Percentiles rank a stretch among this genome's conserved stretches.
Conservation (phyloP, 2,329 filamentous ascomycete genomes). For the Septoria linicola region DNA sequence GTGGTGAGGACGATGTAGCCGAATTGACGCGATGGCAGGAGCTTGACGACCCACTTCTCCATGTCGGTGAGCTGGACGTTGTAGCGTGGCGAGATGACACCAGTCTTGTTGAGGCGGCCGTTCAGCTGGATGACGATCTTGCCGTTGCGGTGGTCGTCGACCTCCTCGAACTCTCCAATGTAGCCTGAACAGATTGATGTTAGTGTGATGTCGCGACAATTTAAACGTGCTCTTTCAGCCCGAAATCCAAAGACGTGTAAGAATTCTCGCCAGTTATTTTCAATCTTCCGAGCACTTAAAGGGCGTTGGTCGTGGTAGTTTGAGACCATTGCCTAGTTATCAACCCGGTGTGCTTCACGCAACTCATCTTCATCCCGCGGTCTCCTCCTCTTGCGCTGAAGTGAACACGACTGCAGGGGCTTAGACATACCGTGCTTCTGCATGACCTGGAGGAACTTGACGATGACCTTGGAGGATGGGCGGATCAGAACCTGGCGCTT, state of each 20-base stretch:
- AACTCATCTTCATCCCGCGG: neutral
- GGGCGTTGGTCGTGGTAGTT: constrained; percentile 82
- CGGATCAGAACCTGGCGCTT: constrained; percentile 99
- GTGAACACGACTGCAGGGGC: constrained; percentile 14
- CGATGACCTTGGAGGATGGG: constrained; percentile 98
- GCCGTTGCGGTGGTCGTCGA: constrained; percentile 98
- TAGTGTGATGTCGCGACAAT: constrained; percentile 81
- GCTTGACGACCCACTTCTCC: constrained; percentile 99
- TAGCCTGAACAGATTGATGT: constrained; percentile 67
- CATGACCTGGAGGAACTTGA: constrained; percentile 99
- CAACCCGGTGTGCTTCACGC: constrained; percentile 68
- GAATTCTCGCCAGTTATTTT: constrained; percentile 69
- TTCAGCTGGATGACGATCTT: constrained; percentile 99
- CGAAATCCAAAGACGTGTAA: constrained; percentile 94
- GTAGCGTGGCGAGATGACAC: constrained; percentile 99
- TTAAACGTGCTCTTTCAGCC: constrained; percentile 89
- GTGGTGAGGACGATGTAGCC: constrained; percentile 99
- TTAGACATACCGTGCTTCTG: constrained; percentile 91
- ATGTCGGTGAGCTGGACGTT: constrained; percentile 96
- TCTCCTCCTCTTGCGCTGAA: constrained; percentile 27
- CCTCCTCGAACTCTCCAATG: constrained; percentile 99
- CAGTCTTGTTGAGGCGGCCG: constrained; percentile 98
- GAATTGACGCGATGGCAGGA: constrained; percentile 99
- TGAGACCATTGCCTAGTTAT: constrained; percentile 99
- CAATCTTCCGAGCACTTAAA: constrained; percentile 99